Conservation (phyloP, 1,284 basidiomycete genomes). For the Malassezia arunalokei region DNA sequence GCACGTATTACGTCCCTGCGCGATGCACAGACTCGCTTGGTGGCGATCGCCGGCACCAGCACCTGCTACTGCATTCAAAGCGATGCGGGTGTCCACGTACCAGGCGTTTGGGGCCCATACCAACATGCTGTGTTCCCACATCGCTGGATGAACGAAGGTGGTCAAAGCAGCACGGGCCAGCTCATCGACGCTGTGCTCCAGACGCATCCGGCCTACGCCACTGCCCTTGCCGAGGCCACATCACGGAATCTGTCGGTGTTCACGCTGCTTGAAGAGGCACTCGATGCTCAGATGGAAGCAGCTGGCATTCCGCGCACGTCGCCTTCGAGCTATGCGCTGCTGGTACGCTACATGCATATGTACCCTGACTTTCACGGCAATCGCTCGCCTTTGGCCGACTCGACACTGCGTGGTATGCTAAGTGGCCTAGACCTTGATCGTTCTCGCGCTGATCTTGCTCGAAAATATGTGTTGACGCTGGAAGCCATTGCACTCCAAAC, state of each 20-base stretch:
- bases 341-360: constrained; percentile 79
- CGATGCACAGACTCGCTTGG: constrained; percentile 57
- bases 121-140: constrained; percentile 73
- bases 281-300: constrained; percentile 57
- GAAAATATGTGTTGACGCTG: constrained; percentile 78
- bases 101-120: constrained; percentile 94
- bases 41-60: constrained; percentile 86
- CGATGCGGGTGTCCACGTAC: constrained; percentile 65
- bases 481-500: constrained; percentile 93
- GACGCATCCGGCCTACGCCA: constrained; percentile 71
- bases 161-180: constrained; percentile 97
- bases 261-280: constrained; percentile 60
- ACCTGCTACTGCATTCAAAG: constrained; percentile 75
- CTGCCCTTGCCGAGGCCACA: constrained; percentile 54
- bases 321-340: constrained; percentile 48
- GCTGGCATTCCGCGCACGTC: constrained; percentile 46
- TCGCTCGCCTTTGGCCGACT: constrained; percentile 86
- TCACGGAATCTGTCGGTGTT: constrained; percentile 48
- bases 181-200: constrained; percentile 89
- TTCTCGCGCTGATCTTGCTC: constrained; percentile 67
- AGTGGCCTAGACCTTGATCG: constrained; percentile 72
- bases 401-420: constrained; percentile 81
- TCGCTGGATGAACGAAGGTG: constrained; percentile 91
- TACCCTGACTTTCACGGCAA: constrained; percentile 83
- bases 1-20: constrained; percentile 38